These are phyloP conservation scores for Fraxinus quadrangulata DNA, from an alignment of 257 asterid genomes.

Conservation along the genomic window DNA sequence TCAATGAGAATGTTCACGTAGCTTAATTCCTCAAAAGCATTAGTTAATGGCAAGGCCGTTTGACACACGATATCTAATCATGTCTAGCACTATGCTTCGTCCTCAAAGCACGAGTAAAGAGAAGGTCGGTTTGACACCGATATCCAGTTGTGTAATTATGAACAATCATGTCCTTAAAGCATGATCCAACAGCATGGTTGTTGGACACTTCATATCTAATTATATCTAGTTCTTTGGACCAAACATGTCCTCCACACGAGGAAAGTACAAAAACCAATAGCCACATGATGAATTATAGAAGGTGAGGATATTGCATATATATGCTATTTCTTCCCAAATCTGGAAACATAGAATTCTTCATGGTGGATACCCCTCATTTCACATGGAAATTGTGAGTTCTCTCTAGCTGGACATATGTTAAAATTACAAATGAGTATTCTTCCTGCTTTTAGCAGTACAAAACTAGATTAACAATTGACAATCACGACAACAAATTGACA, in stretches of 20 bases:
- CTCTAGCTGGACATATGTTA: conserved; percentile 21
- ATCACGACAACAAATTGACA: conserved; percentile 31
- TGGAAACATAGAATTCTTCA: conserved; percentile 21
- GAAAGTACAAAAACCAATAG: not conserved
- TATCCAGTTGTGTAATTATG: no score
- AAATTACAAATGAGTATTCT: conserved; percentile 30
- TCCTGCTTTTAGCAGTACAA: conserved; percentile 33
- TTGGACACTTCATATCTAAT: not conserved
- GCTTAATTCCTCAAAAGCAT: no score
- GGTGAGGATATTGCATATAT: conserved; percentile 5
- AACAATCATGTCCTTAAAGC: not conserved
- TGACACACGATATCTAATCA: no score
- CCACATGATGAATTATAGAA: not conserved
- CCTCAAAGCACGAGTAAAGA: not conserved
- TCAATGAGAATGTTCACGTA: no score
- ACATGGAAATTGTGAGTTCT: conserved; percentile 23
- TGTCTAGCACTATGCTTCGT: not conserved
- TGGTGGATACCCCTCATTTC: conserved; percentile 23
- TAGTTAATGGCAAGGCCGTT: no score
- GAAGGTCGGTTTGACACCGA: no score
- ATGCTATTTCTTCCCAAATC: conserved; percentile 7
- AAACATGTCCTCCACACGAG: not conserved
- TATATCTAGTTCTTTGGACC: not conserved
- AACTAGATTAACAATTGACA: conserved; percentile 33
- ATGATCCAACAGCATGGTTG: no score